Conservation (phyloP, 2,329 filamentous ascomycete species). For the Ophiognomonia clavigignenti-juglandacearum region DNA sequence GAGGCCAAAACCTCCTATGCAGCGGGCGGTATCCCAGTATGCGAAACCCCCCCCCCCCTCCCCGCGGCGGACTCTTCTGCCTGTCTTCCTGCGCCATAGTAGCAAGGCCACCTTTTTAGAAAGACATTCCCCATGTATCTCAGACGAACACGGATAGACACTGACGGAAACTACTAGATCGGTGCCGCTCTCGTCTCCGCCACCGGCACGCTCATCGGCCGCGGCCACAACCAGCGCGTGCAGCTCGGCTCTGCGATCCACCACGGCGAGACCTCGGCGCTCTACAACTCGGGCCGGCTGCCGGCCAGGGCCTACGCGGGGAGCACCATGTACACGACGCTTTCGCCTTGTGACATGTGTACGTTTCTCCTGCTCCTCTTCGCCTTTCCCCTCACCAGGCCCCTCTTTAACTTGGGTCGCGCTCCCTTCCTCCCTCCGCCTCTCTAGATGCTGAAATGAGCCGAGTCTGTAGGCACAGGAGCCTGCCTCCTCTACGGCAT, state of each 20-base stretch:
- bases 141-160: no score
- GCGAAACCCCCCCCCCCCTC: constrained; percentile 8
- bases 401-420: no score
- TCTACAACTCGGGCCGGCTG: constrained; percentile 69
- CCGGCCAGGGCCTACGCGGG: constrained; percentile 64
- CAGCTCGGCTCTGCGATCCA: constrained; percentile 45
- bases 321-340: constrained; percentile 78
- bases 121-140: no score
- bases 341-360: constrained; percentile 79
- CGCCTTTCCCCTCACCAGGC: background rate
- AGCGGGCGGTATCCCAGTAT: constrained; percentile 45
- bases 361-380: constrained; percentile 14
- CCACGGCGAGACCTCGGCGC: constrained; percentile 70
- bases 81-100: no score
- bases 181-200: constrained; percentile 58
- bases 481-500: constrained; percentile 74
- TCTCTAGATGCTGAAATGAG: no score
- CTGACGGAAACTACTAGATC: no score
- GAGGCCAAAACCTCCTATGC: constrained; percentile 40
- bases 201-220: constrained; percentile 65
- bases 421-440: no score
- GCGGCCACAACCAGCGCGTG: constrained; percentile 71
- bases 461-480: constrained; percentile 51
- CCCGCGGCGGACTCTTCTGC: no score
- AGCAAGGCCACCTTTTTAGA: no score